These are phyloP conservation scores for Apiotrichum sp. DNA, from an alignment of 1,284 basidiomycete genomes.

Conservation along the genomic window DNA sequence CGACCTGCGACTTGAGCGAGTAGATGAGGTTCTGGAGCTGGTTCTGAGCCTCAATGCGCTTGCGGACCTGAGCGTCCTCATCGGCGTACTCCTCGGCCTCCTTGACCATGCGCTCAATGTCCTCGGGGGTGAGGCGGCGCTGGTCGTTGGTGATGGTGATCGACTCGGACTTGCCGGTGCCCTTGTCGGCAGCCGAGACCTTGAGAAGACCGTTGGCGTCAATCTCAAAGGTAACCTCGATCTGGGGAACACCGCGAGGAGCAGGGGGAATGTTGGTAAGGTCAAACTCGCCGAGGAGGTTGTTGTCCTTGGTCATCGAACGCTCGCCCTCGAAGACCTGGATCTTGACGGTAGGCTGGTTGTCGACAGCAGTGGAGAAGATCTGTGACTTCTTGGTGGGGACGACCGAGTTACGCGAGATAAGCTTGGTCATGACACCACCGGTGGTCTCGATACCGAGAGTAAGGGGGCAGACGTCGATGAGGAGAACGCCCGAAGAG, in stretches of 20 bases:
- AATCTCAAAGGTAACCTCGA: conserved; percentile 91
- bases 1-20: conserved; percentile 77
- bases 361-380: conserved; percentile 94
- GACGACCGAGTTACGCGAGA: conserved; percentile 89
- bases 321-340: conserved; percentile 90
- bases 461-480: conserved; percentile 94
- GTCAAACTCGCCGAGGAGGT: conserved; percentile 94
- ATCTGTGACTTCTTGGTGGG: conserved; percentile 99
- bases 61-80: conserved; percentile 78
- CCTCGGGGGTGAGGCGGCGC: conserved; percentile 71
- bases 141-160: conserved; percentile 73
- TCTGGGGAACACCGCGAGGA: conserved; percentile 90
- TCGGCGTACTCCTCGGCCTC: conserved; percentile 84
- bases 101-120: conserved; percentile 84
- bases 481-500: conserved; percentile 91
- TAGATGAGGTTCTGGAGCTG: conserved; percentile 50
- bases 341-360: conserved; percentile 85
- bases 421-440: conserved; percentile 96
- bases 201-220: conserved; percentile 88
- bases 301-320: conserved; percentile 95
- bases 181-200: conserved; percentile 82
- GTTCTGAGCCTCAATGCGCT: conserved; percentile 64
- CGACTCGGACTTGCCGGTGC: conserved; percentile 81
- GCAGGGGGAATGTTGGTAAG: conserved; percentile 86
- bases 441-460: conserved; percentile 97